These are phyloP conservation scores for Eucommia ulmoides DNA, from an alignment of 257 asterid genomes.

Conservation along the genomic window DNA sequence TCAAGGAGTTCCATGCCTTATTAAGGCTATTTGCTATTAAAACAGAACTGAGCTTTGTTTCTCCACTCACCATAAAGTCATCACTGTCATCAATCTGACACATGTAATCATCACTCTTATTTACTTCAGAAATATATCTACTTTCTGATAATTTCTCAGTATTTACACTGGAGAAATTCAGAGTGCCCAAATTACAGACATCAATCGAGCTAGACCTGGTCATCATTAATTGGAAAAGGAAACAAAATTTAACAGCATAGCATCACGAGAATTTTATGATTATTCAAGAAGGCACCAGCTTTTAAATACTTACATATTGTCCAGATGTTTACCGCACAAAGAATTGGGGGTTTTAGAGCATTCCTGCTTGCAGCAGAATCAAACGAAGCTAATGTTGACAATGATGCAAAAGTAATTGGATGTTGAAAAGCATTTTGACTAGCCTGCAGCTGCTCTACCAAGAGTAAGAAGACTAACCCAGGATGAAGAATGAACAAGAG, in stretches of 20 bases:
- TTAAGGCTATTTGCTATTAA: constrained; percentile 9
- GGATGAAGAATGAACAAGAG: constrained; percentile 3
- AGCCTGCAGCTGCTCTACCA: too few species aligned
- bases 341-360: constrained; percentile 3
- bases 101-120: constrained; percentile 15
- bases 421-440: too few species aligned
- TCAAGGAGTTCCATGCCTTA: constrained; percentile 15
- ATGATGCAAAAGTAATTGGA: too few species aligned
- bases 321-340: not conserved
- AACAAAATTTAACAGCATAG: not conserved
- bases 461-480: constrained; percentile 18
- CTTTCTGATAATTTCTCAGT: constrained; percentile 13
- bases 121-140: constrained; percentile 3
- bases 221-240: not conserved
- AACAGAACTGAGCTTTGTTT: constrained; percentile 7
- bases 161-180: constrained; percentile 17
- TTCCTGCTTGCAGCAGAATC: constrained; percentile 6
- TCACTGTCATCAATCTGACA: constrained; percentile 23
- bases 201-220: constrained; percentile 23
- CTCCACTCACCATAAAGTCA: constrained; percentile 7
- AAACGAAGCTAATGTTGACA: too few species aligned
- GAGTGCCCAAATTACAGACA: constrained; percentile 26
- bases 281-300: not conserved
- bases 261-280: not conserved
- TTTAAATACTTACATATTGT: constrained; percentile 6